Base-by-base conservation (phyloP, 768 basidiomycete genomes). In the Pulveroboletus sp. region DNA sequence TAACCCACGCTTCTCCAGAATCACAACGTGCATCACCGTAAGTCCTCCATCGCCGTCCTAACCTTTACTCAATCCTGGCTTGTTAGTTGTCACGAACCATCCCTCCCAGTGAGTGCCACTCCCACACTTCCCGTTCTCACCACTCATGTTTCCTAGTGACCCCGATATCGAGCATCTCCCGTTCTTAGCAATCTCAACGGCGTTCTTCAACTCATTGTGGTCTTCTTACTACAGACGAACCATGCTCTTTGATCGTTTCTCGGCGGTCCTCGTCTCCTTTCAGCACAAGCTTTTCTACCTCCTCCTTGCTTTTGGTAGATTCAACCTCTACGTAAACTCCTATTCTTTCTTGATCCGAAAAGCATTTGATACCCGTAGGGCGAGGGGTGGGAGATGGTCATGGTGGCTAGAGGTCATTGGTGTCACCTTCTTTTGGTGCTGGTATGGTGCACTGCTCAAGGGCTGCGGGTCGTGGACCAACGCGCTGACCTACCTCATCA, bases 221-320 rank as follows among this genome's bases (percentile, higher is more conserved):
- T 95, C 93, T 4, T 91, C 94, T 0, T 99, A 96, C 68, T 94
- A 98, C 77, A 87, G 90, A 60, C 84, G 91, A 35, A 77, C 84
- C 52, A 84, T 98, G 79, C 67, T 70, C 37, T 86, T 94, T 61
- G 90, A 96, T 68, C 73, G 66, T 13, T 77, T 86, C 60, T 75
- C 89, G 6, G 76, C 77, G 15, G 55, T 77, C 51, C 66, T 94
- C 57, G 69, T 98, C 49, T 70, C 82, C 14, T 42, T 91, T 9
- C 95, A 99, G 73, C 94, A 97, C 67, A 86, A 86, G 44, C 75
- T 96, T 21, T 98, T 97, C 71, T 98, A 97, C 69, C 46, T 94
- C 62, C 73, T 98, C 60, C 84, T 99, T 72, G 80, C 80, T 17
- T 82, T 98, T 53, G 95, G 86, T 4, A 83, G 95, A 39, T 95